These are phyloP conservation scores for Aspergillus sergii DNA, from an alignment of 2,329 filamentous ascomycete species.

Conservation along the genomic window DNA sequence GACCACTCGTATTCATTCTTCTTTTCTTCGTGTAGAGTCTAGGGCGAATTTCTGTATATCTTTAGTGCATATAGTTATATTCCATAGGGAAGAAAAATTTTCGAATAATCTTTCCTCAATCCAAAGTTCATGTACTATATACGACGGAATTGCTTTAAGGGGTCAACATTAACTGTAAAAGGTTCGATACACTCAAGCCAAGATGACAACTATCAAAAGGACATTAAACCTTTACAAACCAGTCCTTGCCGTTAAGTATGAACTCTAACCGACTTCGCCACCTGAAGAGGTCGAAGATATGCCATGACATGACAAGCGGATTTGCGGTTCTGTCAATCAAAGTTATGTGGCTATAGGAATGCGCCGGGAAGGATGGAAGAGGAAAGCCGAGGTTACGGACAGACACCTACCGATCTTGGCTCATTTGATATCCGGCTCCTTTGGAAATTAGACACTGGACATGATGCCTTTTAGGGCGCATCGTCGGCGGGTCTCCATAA, in stretches of 20 bases:
- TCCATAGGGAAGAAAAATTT: too few species aligned
- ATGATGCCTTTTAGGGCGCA: neutral
- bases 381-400: constrained; percentile 18
- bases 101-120: neutral
- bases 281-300: neutral
- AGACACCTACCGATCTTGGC: neutral
- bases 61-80: neutral
- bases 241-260: neutral
- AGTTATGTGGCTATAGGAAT: neutral
- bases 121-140: neutral
- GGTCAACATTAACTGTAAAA: neutral
- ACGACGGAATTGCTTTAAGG: neutral
- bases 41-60: neutral
- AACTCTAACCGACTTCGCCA: neutral
- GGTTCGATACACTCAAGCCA: neutral
- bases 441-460: constrained; percentile 3
- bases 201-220: neutral
- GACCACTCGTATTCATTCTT: neutral
- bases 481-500: neutral
- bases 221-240: neutral
- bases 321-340: neutral
- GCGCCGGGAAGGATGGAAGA: constrained; percentile 19
- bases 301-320: neutral
- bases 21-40: neutral
- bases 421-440: neutral